Evolutionary conservation across 306 rosid genomes (phyloP).

Genomic region (Medicago arabica): DNA sequence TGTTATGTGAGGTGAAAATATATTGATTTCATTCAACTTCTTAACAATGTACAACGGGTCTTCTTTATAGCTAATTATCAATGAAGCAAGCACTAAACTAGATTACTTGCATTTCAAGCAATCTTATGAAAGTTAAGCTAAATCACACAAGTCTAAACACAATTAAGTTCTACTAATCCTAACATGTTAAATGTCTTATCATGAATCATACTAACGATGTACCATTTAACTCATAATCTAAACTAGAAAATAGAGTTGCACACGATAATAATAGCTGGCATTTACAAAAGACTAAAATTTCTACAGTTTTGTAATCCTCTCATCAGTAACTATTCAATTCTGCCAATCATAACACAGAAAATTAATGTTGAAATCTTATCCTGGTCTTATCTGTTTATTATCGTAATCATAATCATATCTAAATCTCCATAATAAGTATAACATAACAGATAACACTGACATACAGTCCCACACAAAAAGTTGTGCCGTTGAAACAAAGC

Average conservation of each 20-base stretch:
- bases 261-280: not conserved
- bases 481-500: not conserved
- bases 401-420: not conserved
- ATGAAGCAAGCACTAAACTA: too few relatives aligned
- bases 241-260: not conserved
- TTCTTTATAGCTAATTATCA: too few relatives aligned
- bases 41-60: too few relatives aligned
- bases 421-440: not conserved
- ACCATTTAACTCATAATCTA: not conserved
- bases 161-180: too few relatives aligned
- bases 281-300: not conserved
- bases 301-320: not conserved
- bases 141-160: too few relatives aligned
- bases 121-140: too few relatives aligned
- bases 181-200: not conserved
- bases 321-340: conserved; percentile 1
- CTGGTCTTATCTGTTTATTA: not conserved
- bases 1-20: too few relatives aligned
- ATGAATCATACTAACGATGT: not conserved
- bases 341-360: not conserved
- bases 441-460: not conserved
- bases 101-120: too few relatives aligned
- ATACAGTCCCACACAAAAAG: not conserved
- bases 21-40: too few relatives aligned
- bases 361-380: not conserved